Base-by-base conservation (phyloP, 192 early-diverging fungal species). In the Spinellus fusiger region DNA sequence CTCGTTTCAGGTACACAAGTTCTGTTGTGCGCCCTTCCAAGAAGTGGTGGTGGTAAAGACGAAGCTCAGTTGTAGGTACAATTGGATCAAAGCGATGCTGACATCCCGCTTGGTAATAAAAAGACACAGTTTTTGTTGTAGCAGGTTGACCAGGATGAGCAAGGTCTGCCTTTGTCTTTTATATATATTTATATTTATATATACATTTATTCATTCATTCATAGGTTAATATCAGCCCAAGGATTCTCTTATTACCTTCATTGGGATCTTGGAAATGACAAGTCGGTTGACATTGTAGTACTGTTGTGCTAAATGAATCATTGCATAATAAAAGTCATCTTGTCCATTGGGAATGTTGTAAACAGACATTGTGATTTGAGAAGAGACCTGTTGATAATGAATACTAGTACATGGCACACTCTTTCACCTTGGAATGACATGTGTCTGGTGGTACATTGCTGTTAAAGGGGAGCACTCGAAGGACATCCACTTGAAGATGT, bases 221-320 rank as follows among this genome's bases (percentile, higher is more conserved):
- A n/a, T n/a, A n/a, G n/a, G n/a, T n/a, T n/a, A n/a, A n/a, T n/a
- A n/a, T n/a, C n/a, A n/a, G n/a, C n/a, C n/a, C n/a, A n/a, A n/a
- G n/a, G n/a, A n/a, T n/a, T n/a, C n/a, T 55, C n/a, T 29, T 12
- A 9, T 16, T 33, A 61, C 59, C 48, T 63, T 63, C 61, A 63
- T 63, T 25, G 61, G 61, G 33, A 63, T 63, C 28, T 54, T 54
- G 16, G 51, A 47, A n/a, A 63, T 54, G 13, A 40, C 27, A 6
- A 63, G 25, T 20, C 32, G 9, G n/a, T 54, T 63, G 34, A 63
- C 46, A 26, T 63, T 63, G 37, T 54, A 63, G 25, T 54, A 63
- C n/a, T 52, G 10, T 33, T 54, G 61, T 15, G 28, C 32, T 22
- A 63, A 38, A 63, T 63, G 27, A 0, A 32, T 34, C 61, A 63